phyloP scores from a whole-genome alignment of 495 filamentous ascomycete species.

The Neurospora sp. region DNA sequence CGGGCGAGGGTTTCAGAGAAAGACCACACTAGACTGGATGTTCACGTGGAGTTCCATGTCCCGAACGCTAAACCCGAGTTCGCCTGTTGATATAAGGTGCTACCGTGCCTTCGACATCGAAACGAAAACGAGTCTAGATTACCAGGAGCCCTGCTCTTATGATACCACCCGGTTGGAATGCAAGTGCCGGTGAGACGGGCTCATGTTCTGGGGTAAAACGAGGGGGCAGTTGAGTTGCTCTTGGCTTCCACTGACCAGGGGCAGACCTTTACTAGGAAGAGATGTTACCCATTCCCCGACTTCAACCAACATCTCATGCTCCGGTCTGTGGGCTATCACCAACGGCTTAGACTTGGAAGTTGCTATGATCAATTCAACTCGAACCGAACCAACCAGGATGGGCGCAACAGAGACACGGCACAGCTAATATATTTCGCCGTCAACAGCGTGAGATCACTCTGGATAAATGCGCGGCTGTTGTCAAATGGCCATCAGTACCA shows the following conservation, averaged over 20 bases:
- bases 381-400: not conserved
- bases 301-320: not conserved
- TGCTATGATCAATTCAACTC: not conserved
- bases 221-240: not conserved
- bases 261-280: not conserved
- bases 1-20: not conserved
- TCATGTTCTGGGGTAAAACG: not conserved
- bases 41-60: not conserved
- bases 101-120: not conserved
- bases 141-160: not conserved
- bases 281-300: not conserved
- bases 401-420: conserved; percentile 16
- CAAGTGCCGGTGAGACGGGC: conserved; percentile 13
- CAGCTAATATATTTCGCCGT: conserved; percentile 24
- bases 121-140: not conserved
- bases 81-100: not conserved
- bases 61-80: not conserved
- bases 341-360: not conserved
- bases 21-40: not conserved
- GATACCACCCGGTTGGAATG: conserved; percentile 6
- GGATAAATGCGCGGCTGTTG: conserved; percentile 23
- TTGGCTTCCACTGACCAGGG: not conserved
- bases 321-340: not conserved
- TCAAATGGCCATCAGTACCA: conserved; percentile 9
- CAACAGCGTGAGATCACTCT: conserved; percentile 19